phyloP scores from a whole-genome alignment of 2,329 filamentous ascomycete species.

The Lasiodiplodia theobromae region DNA sequence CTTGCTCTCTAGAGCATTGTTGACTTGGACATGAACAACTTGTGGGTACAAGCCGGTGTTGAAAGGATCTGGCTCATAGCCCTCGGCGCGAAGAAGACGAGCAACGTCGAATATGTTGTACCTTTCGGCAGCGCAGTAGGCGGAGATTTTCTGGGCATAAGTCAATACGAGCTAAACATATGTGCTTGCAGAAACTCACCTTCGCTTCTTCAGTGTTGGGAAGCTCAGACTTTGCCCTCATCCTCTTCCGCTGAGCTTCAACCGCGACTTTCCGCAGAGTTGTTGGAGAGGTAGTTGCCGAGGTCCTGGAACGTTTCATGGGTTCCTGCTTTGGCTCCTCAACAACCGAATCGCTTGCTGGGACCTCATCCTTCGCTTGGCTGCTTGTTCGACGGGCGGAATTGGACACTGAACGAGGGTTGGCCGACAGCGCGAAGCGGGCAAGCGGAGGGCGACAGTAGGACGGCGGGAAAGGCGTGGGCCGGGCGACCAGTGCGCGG shows the following conservation, averaged over 20 bases:
- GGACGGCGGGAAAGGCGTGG: not conserved
- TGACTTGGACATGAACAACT: slow-evolving; percentile 66
- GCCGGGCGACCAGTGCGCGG: slow-evolving; percentile 25
- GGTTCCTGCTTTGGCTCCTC: slow-evolving; percentile 13
- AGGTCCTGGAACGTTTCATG: slow-evolving; percentile 21
- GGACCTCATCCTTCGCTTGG: slow-evolving; percentile 2
- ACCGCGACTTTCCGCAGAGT: slow-evolving; percentile 85
- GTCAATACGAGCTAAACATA: slow-evolving; percentile 1
- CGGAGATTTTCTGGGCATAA: slow-evolving; percentile 61
- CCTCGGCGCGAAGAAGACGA: slow-evolving; percentile 63
- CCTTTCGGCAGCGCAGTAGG: slow-evolving; percentile 72
- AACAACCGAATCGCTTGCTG: not conserved
- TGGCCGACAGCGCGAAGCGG: not conserved
- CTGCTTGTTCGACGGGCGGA: not conserved
- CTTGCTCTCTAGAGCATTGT: slow-evolving; percentile 56
- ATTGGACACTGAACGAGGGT: slow-evolving; percentile 1
- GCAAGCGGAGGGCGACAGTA: not conserved
- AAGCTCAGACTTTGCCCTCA: slow-evolving; percentile 50
- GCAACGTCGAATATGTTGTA: slow-evolving; percentile 67
- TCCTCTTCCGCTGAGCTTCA: slow-evolving; percentile 73
- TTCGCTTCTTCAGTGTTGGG: slow-evolving; percentile 41
- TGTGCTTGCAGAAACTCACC: not conserved
- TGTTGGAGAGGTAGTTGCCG: slow-evolving; percentile 59
- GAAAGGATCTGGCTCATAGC: slow-evolving; percentile 68
- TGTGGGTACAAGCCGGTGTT: slow-evolving; percentile 69